A percentile compares a stretch with the other conserved stretches of the same genome.
Conservation (phyloP, 257 asterid genomes). For the Rubia yunnanensis region DNA sequence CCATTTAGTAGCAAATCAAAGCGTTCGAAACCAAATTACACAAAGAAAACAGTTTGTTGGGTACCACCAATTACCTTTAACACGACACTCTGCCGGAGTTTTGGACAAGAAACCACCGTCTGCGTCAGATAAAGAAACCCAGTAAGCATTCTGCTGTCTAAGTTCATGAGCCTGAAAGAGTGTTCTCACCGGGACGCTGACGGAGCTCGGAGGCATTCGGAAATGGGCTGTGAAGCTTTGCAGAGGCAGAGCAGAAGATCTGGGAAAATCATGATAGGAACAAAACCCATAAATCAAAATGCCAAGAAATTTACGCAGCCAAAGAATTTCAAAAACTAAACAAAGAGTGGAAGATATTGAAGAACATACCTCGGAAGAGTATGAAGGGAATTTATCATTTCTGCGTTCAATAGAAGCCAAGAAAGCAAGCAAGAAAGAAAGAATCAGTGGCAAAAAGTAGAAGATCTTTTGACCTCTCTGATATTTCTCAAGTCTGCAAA, state of each 20-base stretch:
- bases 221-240: conserved; percentile 32
- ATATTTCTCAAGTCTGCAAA: background rate
- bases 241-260: conserved; percentile 57
- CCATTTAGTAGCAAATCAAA: background rate
- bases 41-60: background rate
- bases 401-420: background rate
- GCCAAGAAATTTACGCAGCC: background rate
- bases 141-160: background rate
- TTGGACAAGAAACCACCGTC: conserved; percentile 16
- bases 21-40: background rate
- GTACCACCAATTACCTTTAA: conserved; percentile 21
- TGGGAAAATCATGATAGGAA: conserved; percentile 10
- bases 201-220: conserved; percentile 25
- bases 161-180: background rate
- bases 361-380: conserved; percentile 50
- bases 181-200: conserved; percentile 14
- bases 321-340: background rate
- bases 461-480: background rate
- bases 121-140: conserved; percentile 1
- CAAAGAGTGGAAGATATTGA: background rate
- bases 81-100: conserved; percentile 5
- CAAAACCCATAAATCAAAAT: background rate
- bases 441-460: background rate
- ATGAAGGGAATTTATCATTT: conserved; percentile 67
- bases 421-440: background rate